These are phyloP conservation scores for Amanita pseudoporphyria DNA, from an alignment of 768 basidiomycete genomes.

Conservation along the genomic window DNA sequence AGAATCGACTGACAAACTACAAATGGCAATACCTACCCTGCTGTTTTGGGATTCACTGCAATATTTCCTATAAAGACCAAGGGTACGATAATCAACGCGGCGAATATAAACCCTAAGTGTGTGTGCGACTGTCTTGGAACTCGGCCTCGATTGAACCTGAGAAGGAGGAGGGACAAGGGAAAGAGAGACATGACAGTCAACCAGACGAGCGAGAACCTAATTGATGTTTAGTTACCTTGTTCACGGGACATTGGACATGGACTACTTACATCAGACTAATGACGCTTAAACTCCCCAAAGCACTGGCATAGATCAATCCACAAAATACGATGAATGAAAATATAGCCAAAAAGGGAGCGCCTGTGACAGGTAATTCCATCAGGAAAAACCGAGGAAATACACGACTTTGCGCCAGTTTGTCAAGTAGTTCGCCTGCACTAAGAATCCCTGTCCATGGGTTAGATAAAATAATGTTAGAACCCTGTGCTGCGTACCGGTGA, in stretches of 20 bases:
- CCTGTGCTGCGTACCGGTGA: conserved; percentile 36
- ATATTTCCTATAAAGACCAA: conserved; percentile 51
- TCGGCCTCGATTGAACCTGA: conserved; percentile 59
- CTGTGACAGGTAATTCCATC: conserved; percentile 35
- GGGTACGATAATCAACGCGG: conserved; percentile 31
- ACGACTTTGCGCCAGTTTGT: conserved; percentile 48
- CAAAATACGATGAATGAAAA: conserved; percentile 40
- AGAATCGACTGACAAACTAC: background rate
- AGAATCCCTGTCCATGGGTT: conserved; percentile 34
- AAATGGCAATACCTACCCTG: conserved; percentile 31
- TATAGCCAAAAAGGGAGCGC: conserved; percentile 43
- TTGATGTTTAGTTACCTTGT: conserved; percentile 1
- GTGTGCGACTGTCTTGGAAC: conserved; percentile 34
- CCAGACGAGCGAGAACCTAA: conserved; percentile 61
- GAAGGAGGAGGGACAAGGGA: conserved; percentile 45
- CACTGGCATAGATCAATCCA: conserved; percentile 45
- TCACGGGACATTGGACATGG: background rate
- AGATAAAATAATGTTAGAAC: no score
- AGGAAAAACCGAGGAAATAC: conserved; percentile 49
- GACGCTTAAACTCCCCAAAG: conserved; percentile 40
- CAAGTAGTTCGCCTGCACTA: conserved; percentile 48
- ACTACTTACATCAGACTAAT: conserved; percentile 47
- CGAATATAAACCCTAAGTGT: conserved; percentile 28
- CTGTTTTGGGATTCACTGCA: conserved; percentile 43
- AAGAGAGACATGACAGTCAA: conserved; percentile 56